Evolutionary conservation across 225 moss, liverwort and hornwort species (phyloP).

Genomic region (Pseudisothecium myosuroides): DNA sequence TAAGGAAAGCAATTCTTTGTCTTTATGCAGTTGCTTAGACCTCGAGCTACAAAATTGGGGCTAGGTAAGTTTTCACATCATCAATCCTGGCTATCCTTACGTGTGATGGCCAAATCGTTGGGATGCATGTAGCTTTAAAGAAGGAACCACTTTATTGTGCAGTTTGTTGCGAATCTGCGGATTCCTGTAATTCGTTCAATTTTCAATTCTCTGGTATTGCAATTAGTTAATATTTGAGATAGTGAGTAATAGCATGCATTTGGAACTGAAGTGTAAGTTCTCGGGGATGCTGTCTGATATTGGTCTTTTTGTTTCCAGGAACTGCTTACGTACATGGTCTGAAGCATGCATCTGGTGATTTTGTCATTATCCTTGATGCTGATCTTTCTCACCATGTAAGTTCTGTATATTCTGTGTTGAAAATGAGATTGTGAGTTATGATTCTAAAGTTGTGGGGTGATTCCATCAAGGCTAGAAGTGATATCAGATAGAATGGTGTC

Average conservation of each 20-base stretch:
- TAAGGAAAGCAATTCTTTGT: background rate
- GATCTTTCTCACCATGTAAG: slow-evolving; percentile 90
- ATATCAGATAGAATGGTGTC: background rate
- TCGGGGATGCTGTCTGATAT: background rate
- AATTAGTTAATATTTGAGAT: background rate
- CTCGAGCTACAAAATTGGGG: slow-evolving; percentile 75
- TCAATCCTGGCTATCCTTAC: background rate
- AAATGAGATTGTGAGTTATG: background rate
- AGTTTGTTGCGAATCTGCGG: background rate
- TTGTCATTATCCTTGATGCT: slow-evolving; percentile 77
- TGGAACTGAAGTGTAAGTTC: background rate
- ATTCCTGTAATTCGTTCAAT: background rate
- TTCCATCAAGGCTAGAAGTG: background rate
- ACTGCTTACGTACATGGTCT: slow-evolving; percentile 83
- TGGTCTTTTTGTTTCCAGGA: slow-evolving; percentile 24
- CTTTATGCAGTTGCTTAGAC: slow-evolving; percentile 68
- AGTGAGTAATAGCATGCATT: background rate
- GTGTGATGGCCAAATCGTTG: background rate
- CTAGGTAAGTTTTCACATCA: slow-evolving; percentile 30
- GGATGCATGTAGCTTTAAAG: background rate
- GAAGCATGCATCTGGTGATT: slow-evolving; percentile 77
- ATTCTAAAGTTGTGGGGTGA: background rate
- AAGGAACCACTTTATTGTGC: background rate
- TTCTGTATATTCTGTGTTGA: background rate
- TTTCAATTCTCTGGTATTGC: background rate